phyloP scores from a whole-genome alignment of 345 rosid species.

The Anacardium occidentale region DNA sequence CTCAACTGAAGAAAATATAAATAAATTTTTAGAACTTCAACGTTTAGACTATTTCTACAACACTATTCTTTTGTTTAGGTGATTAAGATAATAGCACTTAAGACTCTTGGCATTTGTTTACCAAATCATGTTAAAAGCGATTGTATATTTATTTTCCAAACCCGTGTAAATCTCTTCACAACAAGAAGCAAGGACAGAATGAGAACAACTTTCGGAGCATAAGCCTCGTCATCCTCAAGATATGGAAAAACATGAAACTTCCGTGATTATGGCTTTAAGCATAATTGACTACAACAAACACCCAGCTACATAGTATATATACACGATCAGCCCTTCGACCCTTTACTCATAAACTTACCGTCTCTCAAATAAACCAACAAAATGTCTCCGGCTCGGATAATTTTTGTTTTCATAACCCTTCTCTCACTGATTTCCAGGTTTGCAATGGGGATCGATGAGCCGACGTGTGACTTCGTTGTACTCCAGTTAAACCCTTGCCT shows the following conservation, averaged over 20 bases:
- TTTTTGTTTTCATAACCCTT: neutral
- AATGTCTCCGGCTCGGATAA: neutral
- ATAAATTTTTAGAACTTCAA: too few species aligned
- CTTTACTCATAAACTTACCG: neutral
- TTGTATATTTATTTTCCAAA: too few species aligned
- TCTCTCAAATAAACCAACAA: neutral
- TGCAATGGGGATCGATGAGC: neutral
- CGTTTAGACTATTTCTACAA: too few species aligned
- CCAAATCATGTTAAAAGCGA: too few species aligned
- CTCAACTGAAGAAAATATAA: too few species aligned
- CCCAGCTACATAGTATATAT: neutral
- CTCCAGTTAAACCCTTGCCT: neutral
- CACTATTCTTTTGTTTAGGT: too few species aligned
- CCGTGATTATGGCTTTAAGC: neutral
- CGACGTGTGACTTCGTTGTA: neutral
- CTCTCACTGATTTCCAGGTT: neutral
- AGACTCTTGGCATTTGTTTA: too few species aligned
- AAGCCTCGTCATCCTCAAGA: neutral
- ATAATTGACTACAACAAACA: neutral
- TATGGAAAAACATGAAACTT: conserved; percentile 1
- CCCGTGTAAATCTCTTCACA: too few species aligned
- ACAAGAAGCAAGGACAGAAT: neutral
- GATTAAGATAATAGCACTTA: too few species aligned
- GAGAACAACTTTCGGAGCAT: neutral
- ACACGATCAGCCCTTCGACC: too few species aligned